Conservation (phyloP, 129 eudicot species). For the Flaveria sonorensis region DNA sequence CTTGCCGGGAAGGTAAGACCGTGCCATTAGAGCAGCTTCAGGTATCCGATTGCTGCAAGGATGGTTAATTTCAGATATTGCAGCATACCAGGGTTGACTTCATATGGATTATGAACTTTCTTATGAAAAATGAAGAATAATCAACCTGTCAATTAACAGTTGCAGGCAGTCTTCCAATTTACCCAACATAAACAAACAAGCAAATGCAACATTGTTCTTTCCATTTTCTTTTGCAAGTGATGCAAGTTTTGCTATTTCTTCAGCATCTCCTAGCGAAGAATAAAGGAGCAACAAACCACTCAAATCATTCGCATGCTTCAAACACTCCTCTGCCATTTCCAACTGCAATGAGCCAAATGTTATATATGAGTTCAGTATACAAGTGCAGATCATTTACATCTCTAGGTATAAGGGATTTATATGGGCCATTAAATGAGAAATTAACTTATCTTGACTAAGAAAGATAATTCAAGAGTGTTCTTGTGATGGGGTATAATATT, state of each 20-base stretch:
- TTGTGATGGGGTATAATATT: neutral
- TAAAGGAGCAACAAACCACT: constrained; percentile 94
- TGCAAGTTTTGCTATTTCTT: constrained; percentile 80
- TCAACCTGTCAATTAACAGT: constrained; percentile 85
- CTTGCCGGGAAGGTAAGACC: constrained; percentile 95
- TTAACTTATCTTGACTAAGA: neutral
- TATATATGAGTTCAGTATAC: neutral
- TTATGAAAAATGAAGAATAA: neutral
- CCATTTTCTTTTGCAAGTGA: constrained; percentile 83
- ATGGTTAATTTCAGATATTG: constrained; percentile 25
- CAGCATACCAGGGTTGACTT: neutral
- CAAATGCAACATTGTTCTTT: constrained; percentile 96
- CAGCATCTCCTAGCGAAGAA: constrained; percentile 92
- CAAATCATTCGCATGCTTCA: constrained; percentile 88
- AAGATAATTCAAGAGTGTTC: neutral
- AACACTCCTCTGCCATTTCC: constrained; percentile 93
- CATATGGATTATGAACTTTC: constrained; percentile 1
- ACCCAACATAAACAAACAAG: constrained; percentile 92
- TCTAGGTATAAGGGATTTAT: neutral
- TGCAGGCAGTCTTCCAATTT: constrained; percentile 95
- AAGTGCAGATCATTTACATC: neutral
- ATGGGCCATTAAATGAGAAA: neutral
- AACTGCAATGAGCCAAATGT: constrained; percentile 48
- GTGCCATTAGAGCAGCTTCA: constrained; percentile 98
- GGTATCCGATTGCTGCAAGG: constrained; percentile 90